Evolutionary conservation across 352 stramenopile species (phyloP).

Genomic region (Globisporangium iwayamae): DNA sequence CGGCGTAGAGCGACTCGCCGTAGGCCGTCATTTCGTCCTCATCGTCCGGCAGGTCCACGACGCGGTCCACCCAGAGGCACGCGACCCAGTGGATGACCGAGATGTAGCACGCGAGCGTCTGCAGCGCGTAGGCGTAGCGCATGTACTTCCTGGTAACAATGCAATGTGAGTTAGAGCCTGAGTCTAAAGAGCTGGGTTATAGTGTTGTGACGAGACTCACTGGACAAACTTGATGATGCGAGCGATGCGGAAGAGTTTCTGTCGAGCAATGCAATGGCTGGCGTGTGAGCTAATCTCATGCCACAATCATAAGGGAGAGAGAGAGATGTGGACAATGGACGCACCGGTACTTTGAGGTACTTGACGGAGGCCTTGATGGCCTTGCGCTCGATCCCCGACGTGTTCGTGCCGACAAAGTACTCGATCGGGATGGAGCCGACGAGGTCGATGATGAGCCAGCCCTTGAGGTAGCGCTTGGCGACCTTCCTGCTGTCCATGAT

Average conservation of each 20-base stretch:
- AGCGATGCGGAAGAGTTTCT: constrained; percentile 67
- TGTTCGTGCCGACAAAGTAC: constrained; percentile 28
- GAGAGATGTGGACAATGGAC: not conserved
- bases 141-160: constrained; percentile 49
- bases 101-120: constrained; percentile 51
- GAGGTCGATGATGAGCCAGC: constrained; percentile 53
- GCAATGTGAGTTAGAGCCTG: not conserved
- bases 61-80: constrained; percentile 41
- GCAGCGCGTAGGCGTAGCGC: constrained; percentile 53
- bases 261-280: not conserved
- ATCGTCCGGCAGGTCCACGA: constrained; percentile 26
- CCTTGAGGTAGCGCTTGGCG: constrained; percentile 43
- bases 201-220: constrained; percentile 18
- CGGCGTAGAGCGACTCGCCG: constrained; percentile 41
- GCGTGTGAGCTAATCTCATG: no score
- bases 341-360: constrained; percentile 58
- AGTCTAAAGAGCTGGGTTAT: no score
- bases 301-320: not conserved
- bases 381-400: constrained; percentile 44
- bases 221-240: constrained; percentile 65
- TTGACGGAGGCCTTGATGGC: constrained; percentile 62
- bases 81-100: constrained; percentile 62
- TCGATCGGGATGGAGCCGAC: constrained; percentile 56
- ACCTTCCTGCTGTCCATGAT: constrained; percentile 52
- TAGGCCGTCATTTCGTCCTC: constrained; percentile 40